Evolutionary conservation across 2,329 filamentous ascomycete genomes (phyloP), one percentile per base, ranked within the genome.

Genomic region (Microsporum canis): DNA sequence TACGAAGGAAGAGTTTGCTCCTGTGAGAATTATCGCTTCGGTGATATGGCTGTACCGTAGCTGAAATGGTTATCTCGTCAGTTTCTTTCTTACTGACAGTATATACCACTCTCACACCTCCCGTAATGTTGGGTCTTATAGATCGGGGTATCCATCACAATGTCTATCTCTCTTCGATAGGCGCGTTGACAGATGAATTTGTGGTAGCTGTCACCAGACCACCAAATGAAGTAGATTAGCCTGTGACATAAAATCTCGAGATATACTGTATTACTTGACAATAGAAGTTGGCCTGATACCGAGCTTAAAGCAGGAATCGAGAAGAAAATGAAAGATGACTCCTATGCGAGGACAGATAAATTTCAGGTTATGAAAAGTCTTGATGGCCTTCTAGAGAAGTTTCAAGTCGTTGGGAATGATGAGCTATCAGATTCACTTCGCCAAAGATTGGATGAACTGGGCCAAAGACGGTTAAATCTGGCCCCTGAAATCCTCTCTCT

Each of bases 311-410:
- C 66, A 33, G 71, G 68, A 45, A 68, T 68, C 43, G 69, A 73
- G 57, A 71, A 67, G 41, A 68, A 68, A 49, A 63, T 77, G 29
- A 75, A 71, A 58, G 66, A 73, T 41, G 70, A 71, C 65, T 81
- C 73, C 55, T 84, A 82, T 70, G 76, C 82, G 38, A 82, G 87
- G 41, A 89, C 86, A 0, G 89, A 92, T 68, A 87, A 89, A 66
- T 91, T 91, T 69, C 84, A 88, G 51, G 82, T 91, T 23, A 76
- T 81, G 43, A 80, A 80, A 41, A 80, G 80, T 39, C 78, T 92
- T 1, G 78, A 84, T 57, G 88, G 88, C 0, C 78, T 96, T 2
- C 86, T 91, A 66, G 94, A 97, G 75, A 91, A 92, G 67, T 94
- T 96, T 67, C 82, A 85, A 36, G 81, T 97, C 60, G 80, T 89